These are phyloP conservation scores for Trichophyton benhamiae DNA, from an alignment of 2,329 filamentous ascomycete genomes.

Conservation along the genomic window DNA sequence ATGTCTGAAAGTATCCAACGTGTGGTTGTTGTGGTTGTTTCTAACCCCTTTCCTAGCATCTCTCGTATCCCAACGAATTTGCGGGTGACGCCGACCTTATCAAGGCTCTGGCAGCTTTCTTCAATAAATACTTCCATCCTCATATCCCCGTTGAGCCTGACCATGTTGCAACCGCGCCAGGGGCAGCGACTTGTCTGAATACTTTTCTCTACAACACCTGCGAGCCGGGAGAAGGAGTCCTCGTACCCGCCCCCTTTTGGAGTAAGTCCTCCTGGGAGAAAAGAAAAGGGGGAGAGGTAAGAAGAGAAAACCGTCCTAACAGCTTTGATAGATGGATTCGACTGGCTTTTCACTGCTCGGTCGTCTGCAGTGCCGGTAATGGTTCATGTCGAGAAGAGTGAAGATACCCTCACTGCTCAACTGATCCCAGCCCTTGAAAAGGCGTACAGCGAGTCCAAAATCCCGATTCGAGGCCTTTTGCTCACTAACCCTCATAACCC, in stretches of 20 bases:
- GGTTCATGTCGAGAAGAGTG: neutral
- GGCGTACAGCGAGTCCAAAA: neutral
- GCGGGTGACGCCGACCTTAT: neutral
- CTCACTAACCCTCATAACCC: constrained; percentile 3
- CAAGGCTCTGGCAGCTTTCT: neutral
- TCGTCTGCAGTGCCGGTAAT: neutral
- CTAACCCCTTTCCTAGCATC: neutral
- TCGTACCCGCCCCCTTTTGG: constrained; percentile 1
- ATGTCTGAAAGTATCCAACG: neutral
- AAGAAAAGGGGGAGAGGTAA: neutral
- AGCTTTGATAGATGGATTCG: neutral
- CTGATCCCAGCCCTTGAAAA: neutral
- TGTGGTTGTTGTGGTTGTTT: neutral
- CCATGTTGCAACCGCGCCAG: neutral
- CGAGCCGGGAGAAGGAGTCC: neutral
- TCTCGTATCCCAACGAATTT: neutral
- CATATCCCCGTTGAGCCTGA: neutral
- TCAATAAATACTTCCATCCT: neutral
- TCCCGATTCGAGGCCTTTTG: neutral
- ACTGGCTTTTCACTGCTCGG: neutral
- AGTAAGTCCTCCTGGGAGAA: neutral
- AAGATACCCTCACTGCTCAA: neutral
- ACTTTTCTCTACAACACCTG: constrained; percentile 1
- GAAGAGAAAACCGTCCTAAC: neutral
- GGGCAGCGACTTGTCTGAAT: neutral